Evolutionary conservation across 306 rosid genomes (phyloP).

Genomic region (Canavalia gladiata): DNA sequence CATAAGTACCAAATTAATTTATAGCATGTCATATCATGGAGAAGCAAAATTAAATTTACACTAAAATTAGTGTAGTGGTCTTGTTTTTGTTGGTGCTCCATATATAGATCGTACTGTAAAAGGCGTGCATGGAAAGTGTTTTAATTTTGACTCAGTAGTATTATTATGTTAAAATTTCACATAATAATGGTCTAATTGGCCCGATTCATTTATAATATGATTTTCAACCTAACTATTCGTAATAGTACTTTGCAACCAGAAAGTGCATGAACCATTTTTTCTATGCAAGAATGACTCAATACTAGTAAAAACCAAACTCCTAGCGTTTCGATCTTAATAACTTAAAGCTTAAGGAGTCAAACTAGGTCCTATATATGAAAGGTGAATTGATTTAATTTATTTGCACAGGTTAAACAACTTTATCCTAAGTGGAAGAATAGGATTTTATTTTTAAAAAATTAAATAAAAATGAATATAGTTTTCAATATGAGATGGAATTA

Average conservation of each 20-base stretch:
- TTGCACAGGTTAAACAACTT: no score
- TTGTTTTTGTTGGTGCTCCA: slow-evolving; percentile 23
- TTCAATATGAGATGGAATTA: no score
- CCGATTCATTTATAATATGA: slow-evolving; percentile 14
- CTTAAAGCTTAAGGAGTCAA: background rate
- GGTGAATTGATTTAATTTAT: background rate
- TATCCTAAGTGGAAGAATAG: no score
- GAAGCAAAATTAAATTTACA: slow-evolving; percentile 19
- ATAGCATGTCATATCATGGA: slow-evolving; percentile 31
- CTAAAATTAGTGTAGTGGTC: background rate
- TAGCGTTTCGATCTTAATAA: background rate
- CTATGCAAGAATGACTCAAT: background rate
- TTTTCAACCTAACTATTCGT: background rate
- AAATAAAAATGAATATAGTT: no score
- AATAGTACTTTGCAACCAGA: background rate
- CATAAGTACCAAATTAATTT: slow-evolving; percentile 55
- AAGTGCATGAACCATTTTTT: slow-evolving; percentile 21
- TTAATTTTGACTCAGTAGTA: slow-evolving; percentile 25
- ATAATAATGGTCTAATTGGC: slow-evolving; percentile 18
- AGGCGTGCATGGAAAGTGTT: slow-evolving; percentile 1
- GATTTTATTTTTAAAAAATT: no score
- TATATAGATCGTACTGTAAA: background rate
- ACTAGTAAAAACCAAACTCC: background rate
- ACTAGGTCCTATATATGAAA: slow-evolving; percentile 10
- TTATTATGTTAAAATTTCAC: slow-evolving; percentile 49